These are phyloP conservation scores for Debaryomyces maramus DNA, from an alignment of 805 yeast genomes.

Conservation along the genomic window DNA sequence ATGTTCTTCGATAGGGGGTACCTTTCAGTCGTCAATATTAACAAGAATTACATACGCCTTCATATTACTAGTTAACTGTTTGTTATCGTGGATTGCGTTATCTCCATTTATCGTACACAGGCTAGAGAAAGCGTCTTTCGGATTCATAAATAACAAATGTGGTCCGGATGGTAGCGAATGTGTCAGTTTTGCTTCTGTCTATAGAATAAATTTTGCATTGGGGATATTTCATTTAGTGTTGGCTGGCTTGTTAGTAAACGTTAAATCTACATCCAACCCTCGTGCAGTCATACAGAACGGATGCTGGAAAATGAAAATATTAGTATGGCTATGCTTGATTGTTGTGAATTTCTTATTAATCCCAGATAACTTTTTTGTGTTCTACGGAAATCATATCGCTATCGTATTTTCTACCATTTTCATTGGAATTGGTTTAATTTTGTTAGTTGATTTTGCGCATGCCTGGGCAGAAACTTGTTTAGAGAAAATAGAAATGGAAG, in stretches of 20 bases:
- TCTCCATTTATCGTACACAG: constrained; percentile 75
- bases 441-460: constrained; percentile 95
- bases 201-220: constrained; percentile 83
- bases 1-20: constrained; percentile 51
- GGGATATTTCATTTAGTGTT: constrained; percentile 75
- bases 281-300: constrained; percentile 88
- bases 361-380: constrained; percentile 82
- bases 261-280: constrained; percentile 73
- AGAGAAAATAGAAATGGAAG: constrained; percentile 82
- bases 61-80: constrained; percentile 71
- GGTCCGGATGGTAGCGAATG: constrained; percentile 72
- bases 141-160: constrained; percentile 70
- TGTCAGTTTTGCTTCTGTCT: constrained; percentile 90
- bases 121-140: constrained; percentile 70
- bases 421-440: constrained; percentile 83
- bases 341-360: constrained; percentile 64
- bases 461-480: constrained; percentile 98
- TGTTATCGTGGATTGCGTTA: constrained; percentile 89
- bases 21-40: constrained; percentile 71
- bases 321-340: constrained; percentile 56
- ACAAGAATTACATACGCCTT: constrained; percentile 87
- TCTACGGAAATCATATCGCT: constrained; percentile 90
- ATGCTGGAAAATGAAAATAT: constrained; percentile 79
- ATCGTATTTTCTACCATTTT: constrained; percentile 81
- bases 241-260: constrained; percentile 68